Base-by-base conservation (phyloP, 2,329 filamentous ascomycete species). In the Venturia oleaginea region DNA sequence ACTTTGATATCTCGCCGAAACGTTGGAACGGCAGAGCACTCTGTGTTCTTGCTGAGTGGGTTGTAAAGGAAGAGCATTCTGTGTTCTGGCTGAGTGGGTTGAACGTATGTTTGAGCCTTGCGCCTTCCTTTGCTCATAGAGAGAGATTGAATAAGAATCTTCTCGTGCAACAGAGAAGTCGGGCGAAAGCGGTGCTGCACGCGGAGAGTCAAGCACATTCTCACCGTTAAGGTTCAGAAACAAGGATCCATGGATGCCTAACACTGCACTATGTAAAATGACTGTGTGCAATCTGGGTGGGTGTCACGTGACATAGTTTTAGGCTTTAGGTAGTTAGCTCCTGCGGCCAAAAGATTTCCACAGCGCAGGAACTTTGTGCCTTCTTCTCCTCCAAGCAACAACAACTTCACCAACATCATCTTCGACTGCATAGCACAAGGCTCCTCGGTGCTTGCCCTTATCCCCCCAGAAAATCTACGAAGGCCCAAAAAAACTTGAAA, bases 401-500 rank as follows among this genome's bases (percentile, higher is more conserved):
- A 57, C 51, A 57, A 57, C 51, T 57, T 57, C 59, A 60, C 59
- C 32, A 60, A 60, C 59, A 60, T 40, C 59, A 60, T 60, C 59
- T 60, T 60, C 59, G 30, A 27, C 24, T 11, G 4, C 63, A 48
- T 61, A 59, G 51, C n/a, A 64, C 46, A 42, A 59, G 60, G 55
- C 13, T 37, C 32, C 38, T 17, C 67, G 62, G 59, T 60, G 34
- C 59, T 64, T 65, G 64, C 61, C 64, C 64, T 64, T 66, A 67
- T 64, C 65, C 67, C 66, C 65, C 40, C 67, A 68, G 64, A 69
- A 69, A 69, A 70, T 59, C 62, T 61, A 48, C 48, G 65, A 55
- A 54, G 60, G 63, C 59, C 69, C 72, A 76, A 76, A 76, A 77
- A 75, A 76, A 72, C 65, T 70, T 71, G 70, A 74, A 63, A 72